Evolutionary conservation across 1,284 basidiomycete species (phyloP), one percentile per base, ranked within the genome.

Genomic region (Schizophyllum amplum): DNA sequence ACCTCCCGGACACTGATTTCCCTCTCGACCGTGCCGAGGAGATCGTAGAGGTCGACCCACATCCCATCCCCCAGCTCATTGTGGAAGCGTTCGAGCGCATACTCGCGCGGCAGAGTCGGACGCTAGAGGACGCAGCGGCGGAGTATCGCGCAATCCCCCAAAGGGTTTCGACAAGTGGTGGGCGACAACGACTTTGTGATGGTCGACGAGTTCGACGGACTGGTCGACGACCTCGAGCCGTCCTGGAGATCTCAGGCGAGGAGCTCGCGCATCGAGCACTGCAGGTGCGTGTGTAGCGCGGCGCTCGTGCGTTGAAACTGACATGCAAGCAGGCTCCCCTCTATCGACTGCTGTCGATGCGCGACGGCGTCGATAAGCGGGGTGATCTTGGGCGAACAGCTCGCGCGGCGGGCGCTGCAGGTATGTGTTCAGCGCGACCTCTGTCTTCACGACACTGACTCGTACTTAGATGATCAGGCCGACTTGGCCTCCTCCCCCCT

Each of bases 101-200:
- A 62, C 68, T 97, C 17, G 72, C 69, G 1, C 72, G 76, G 48
- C 94, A 97, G 72, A 94, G 90, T 67, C 81, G 79, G 65, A 87
- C 89, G 0, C 75, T 97, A 17, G 67, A 70, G 7, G 81, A 81
- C 42, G 93, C 94, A 0, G 87, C 91, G 1, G 71, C 72, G 4
- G 91, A 94, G 69, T 98, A 98, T 72, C 79, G 77, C 83, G 86
- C 48, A 71, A 81, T n/a, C 94, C 94, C 3, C 94, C 94, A 0
- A 82, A 80, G 56, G 94, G 93, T 0, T 97, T 97, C 64, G 92
- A 94, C 65, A 73, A 82, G 47, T 98, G 94, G 94, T 97, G 84
- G 79, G 70, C 75, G 75, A 83, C 53, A 80, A 90, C 67, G 75
- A 82, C 21, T 86, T 91, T 55, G 81, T 85, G 65, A 84, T 98